These are phyloP conservation scores for Kalmanozyma brasiliensis DNA, from an alignment of 1,284 basidiomycete genomes.

Conservation along the genomic window DNA sequence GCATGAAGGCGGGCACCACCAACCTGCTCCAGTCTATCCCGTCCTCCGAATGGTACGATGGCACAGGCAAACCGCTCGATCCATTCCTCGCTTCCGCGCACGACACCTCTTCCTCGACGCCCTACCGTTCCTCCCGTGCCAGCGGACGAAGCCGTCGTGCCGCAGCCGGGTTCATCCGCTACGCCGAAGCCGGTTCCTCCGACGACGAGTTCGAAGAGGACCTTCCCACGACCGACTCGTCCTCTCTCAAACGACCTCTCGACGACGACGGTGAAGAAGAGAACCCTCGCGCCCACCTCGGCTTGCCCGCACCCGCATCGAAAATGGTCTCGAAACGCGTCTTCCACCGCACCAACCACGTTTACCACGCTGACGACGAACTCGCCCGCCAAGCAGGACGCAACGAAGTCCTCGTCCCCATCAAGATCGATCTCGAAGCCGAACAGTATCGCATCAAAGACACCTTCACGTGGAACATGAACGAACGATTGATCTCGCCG, in stretches of 20 bases:
- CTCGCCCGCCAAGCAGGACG: conserved; percentile 51
- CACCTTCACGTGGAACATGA: conserved; percentile 95
- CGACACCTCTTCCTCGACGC: conserved; percentile 15
- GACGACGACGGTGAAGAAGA: conserved; percentile 52
- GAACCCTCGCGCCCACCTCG: conserved; percentile 77
- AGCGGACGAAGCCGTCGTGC: conserved; percentile 35
- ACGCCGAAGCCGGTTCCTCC: conserved; percentile 54
- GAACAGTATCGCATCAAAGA: conserved; percentile 90
- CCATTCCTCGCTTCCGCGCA: conserved; percentile 28
- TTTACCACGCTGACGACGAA: conserved; percentile 73
- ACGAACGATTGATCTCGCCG: conserved; percentile 80
- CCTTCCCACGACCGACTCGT: conserved; percentile 42
- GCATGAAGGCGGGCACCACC: conserved; percentile 90
- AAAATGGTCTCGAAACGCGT: conserved; percentile 76
- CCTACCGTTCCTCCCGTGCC: conserved; percentile 31
- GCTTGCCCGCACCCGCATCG: conserved; percentile 81
- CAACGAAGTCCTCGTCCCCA: conserved; percentile 82
- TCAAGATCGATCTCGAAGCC: conserved; percentile 93
- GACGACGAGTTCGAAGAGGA: conserved; percentile 58
- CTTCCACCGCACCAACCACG: conserved; percentile 73
- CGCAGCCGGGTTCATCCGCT: conserved; percentile 47
- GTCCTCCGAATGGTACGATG: conserved; percentile 41
- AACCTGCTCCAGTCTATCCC: conserved; percentile 89
- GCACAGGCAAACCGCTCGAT: conserved; percentile 37
- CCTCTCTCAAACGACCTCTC: conserved; percentile 38